Evolutionary conservation across 2,329 filamentous ascomycete genomes (phyloP).

Genomic region (Fusarium lateritium): DNA sequence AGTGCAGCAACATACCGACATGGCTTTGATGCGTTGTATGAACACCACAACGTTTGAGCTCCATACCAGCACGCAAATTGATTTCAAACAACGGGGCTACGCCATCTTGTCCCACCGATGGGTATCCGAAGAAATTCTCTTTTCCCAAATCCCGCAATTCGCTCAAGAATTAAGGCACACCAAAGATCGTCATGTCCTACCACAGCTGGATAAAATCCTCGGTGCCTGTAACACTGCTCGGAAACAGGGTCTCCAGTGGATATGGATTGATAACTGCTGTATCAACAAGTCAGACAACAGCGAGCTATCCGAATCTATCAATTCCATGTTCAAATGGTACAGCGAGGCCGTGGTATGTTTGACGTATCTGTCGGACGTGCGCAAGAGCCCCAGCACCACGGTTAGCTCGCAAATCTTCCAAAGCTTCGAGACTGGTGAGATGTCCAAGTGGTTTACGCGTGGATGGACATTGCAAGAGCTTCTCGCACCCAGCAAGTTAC

Average conservation of each 20-base stretch:
- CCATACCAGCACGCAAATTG: background rate
- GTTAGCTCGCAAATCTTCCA: background rate
- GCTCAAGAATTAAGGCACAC: background rate
- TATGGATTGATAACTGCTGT: conserved; percentile 12
- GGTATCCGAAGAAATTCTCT: background rate
- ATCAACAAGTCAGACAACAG: conserved; percentile 5
- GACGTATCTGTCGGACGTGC: conserved; percentile 6
- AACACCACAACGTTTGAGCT: conserved; percentile 5
- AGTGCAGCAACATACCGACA: background rate
- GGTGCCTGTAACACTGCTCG: background rate
- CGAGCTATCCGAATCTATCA: conserved; percentile 6
- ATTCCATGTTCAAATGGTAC: conserved; percentile 15
- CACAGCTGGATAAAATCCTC: conserved; percentile 4
- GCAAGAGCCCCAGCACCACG: background rate
- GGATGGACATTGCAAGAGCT: conserved; percentile 15
- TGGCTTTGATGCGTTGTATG: conserved; percentile 14
- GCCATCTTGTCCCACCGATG: conserved; percentile 8
- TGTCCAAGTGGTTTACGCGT: conserved; percentile 5
- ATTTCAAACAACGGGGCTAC: conserved; percentile 4
- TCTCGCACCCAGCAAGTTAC: background rate
- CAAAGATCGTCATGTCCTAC: background rate
- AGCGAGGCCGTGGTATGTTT: conserved; percentile 11
- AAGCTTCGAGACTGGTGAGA: background rate
- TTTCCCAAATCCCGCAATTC: background rate
- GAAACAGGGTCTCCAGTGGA: conserved; percentile 1